Base-by-base conservation (phyloP, 2,329 filamentous ascomycete species). In the Ceratocystis diversiconidia region DNA sequence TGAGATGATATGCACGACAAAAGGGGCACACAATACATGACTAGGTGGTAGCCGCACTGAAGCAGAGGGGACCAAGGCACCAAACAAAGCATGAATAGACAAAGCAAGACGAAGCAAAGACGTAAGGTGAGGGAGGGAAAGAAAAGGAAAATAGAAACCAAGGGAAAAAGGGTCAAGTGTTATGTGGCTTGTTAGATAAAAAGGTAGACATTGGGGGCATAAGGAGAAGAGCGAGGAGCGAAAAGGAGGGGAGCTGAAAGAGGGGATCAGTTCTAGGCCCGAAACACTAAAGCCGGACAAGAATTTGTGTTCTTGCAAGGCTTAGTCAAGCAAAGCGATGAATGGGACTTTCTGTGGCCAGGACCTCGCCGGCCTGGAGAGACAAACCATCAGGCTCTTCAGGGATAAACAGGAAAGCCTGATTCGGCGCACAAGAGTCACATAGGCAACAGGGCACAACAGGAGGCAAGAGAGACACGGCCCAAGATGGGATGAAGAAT, bases 1-100 rank as follows among this genome's bases (percentile, higher is more conserved):
- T 64, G 63, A 64, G 15, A 59, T 64, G 63, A 61, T 64, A 64
- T 64, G 63, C 63, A 64, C 55, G 52, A 48, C 63, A 64, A 64
- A 64, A 64, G 63, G 63, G 63, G 63, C 36, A 59, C 52, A 59
- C 55, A 59, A 59, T 59, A 28, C 55, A 59, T 59, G 55, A 7
- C n/a, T 36, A 19, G 30, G 55, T 36, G 55, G 55, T 59, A 59
- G 55, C 30, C 28, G 55, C 55, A 36, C 30, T 59, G 55, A 59
- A 32, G 55, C 55, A 30, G 55, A 59, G 55, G 55, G 5, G 28
- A 59, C 55, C 55, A 59, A 59, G 55, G 55, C 55, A 59, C 55
- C 28, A n/a, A 15, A 19, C 48, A 8, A 50, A 36, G 55, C 55
- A 59, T 59, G 28, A 36, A 59, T 1, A 25, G 55, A 30, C 55